Base-by-base conservation (phyloP, 1,139 yeast species). In the Geotrichum australiense region DNA sequence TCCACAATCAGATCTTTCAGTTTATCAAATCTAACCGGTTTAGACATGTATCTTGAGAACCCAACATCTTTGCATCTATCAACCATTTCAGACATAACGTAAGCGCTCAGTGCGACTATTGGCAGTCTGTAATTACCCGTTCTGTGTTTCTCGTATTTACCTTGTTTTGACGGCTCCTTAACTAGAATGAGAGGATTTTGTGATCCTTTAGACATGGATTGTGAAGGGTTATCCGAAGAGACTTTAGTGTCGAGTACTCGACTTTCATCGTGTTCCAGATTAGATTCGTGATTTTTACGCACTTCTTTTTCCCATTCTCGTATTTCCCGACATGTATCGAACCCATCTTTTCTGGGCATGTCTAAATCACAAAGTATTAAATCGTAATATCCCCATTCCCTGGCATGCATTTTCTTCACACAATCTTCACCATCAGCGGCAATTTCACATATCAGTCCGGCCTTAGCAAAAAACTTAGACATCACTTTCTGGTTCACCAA, bases 401-500 rank as follows among this genome's bases (percentile, higher is more conserved):
- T 29, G 7, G 43, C 46, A 44, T 54, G 55, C 30, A 41, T 77
- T 69, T 11, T 80, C 76, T 54, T 76, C 74, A 57, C 71, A 70
- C 32, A 87, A 79, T 57, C 80, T 74, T 52, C 69, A 5, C 93
- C 91, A 58, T 81, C 83, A 47, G 79, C 82, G 8, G 81, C 89
- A 45, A 81, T 85, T 46, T 74, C 78, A 12, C 81, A 83, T 45
- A 69, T 68, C 53, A 82, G 83, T 0, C 89, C 91, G 50, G 81
- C 82, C 54, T 81, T 80, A 54, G 77, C 80, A 50, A 81, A 41
- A 41, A 86, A 85, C 53, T 94, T 64, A 55, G 73, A 75, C 52
- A 85, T 82, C 22, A 86, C 96, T 60, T 86, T 94, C 59, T 86
- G 96, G 54, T 86, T 86, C 4, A 86, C 94, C 54, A 75, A 67